Evolutionary conservation across 306 rosid genomes (phyloP), one percentile per base, ranked within the genome.

Genomic region (Calophaca sinica): DNA sequence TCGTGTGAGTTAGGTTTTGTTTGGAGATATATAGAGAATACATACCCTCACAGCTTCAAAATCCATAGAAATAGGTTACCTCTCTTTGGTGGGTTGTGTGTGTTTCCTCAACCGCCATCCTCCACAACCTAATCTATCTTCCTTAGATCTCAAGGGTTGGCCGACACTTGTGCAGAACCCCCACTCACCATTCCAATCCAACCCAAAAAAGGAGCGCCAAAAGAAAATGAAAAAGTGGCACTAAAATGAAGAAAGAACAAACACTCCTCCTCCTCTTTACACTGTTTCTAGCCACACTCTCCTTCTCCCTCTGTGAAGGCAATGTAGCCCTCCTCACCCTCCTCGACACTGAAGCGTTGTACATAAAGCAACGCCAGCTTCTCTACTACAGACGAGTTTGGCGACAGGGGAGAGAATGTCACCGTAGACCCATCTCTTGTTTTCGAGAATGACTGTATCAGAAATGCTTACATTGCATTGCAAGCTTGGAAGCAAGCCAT

Each of bases 301-400:
- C 85, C 39, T 29, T 80, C 66, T 65, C 35, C 20, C 57, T 68
- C 68, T 8, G 76, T 10, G 28, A 26, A 39, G 62, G 28, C 84
- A 84, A 86, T 83, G 94, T 84, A 9, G 44, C 65, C 8, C 89
- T 84, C 8, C 89, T 84, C 87, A 68, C 80, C 5, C 48, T 42
- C 48, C 1, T 7, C 42, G 85, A 81, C 65, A 80, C 85, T 0
- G 89, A 87, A 61, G 80, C 86, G 62, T 49, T 13, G 58, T 85
- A 82, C 83, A 85, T 88, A 81, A 74, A 73, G 49, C 86, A 88
- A 14, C 91, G 96, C 3, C 96, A 92, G 65, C 93, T 92, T 46
- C 96, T 92, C 2, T 88, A 82, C 85, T 92, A 89, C 87, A 80
- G 96, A 92, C 41, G 96, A 87, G 87, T 90, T 84, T 38, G 94